Evolutionary conservation across 345 rosid species (phyloP), one percentile per base, ranked within the genome.

Genomic region (Rhodamnia argentea): DNA sequence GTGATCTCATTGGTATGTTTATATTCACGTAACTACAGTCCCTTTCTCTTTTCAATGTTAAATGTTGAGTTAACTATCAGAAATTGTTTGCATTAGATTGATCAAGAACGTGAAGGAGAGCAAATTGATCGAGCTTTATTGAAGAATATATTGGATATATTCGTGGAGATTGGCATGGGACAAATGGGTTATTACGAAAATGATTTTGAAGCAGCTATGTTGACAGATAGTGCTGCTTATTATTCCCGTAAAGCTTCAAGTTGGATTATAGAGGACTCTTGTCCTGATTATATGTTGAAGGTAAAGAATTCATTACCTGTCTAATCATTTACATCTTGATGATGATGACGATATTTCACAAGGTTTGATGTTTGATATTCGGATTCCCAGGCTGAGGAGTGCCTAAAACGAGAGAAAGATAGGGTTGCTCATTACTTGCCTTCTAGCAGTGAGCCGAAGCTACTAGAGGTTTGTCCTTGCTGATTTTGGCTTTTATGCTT

Each of bases 351-450:
- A 15, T 27, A 26, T 44, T 84, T 58, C 32, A 24, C 50, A 13
- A 74, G 58, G 54, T 78, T 44, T 59, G 47, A 37, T 70, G 78
- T 87, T 27, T 84, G 70, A 37, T 64, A 20, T 13, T 90, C 40
- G 85, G 86, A 86, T 88, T 92, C 54, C 87, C 87, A 95, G 99
- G 94, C 95, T 87, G 99, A 98, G 90, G 99, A 96, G 87, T 98
- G 99, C 89, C 88, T 96, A 82, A 96, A 91, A 92, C 92, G 93
- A 92, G 99, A 98, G 92, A 93, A 93, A 89, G 98, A 96, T 53
- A 94, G 99, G 86, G 98, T 96, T 84, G 86, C 96, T 83, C 94
- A 98, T 90, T 98, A 95, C 90, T 90, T 96, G 90, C 98, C 94
- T 85, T 93, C 93, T 47, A 95, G 96, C 90, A 96, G 96, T 86